Evolutionary conservation across 345 rosid species (phyloP), one percentile per base, ranked within the genome.

Genomic region (Limnanthes douglasii): DNA sequence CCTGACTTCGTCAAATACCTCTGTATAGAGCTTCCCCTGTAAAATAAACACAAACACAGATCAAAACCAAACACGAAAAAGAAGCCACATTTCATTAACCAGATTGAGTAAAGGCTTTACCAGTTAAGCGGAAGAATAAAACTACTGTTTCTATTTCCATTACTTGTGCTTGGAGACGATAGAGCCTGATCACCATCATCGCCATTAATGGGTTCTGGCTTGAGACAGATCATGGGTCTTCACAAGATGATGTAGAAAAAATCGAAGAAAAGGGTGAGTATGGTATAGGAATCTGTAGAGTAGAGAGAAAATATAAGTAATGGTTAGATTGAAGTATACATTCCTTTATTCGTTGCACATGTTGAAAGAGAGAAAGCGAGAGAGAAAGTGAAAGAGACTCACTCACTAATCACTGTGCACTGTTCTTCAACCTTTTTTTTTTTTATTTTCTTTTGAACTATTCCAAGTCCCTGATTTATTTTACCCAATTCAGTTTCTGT

Each of bases 21-120:
- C 19, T 64, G 68, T 53, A 67, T 68, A 40, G 78, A 64, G 39
- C 70, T 68, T 50, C 65, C 74, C 64, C 78, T 70, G 45, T 3
- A 24, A 59, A 29, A 33, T 9, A 18, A n/a, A 10, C 36, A 21
- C 31, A 8, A 6, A 33, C 59, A 20, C n/a, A 14, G 12, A 23
- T 7, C 29, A 32, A 10, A 27, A 59, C 26, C 26, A 55, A 12
- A 4, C 42, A 19, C 9, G 25, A 29, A 1, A 30, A 21, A 6
- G 3, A 15, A 39, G 1, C 3, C 2, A 43, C n/a, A 31, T 24
- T 33, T 9, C 13, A 20, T 20, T 14, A 34, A 28, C 15, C 7
- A 20, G 38, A 18, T 33, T 3, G 26, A 10, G 17, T 4, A 20
- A 17, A 44, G 39, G 39, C 7, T 45, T 25, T 40, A 75, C 84